Percentiles rank a stretch among this genome's conserved stretches.
Conservation (phyloP, 371 early-diverging fungal genomes). For the Phascolomyces articulosus region DNA sequence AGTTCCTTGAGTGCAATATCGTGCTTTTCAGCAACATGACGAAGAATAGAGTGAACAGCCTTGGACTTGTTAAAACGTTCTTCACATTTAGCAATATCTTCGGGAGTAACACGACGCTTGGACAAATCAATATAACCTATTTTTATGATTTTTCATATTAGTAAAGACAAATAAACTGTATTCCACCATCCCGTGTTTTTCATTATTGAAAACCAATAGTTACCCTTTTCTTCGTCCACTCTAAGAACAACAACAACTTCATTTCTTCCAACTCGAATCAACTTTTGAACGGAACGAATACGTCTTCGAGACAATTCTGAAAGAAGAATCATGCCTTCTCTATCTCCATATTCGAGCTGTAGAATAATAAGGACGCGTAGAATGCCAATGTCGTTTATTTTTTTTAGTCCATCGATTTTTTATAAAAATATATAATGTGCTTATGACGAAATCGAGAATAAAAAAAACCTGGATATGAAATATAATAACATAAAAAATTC, state of each 20-base stretch:
- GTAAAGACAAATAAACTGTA: too few relatives aligned
- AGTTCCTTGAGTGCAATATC: constrained; percentile 83
- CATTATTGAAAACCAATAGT: constrained; percentile 84
- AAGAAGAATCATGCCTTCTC: constrained; percentile 97
- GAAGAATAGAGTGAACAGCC: constrained; percentile 85
- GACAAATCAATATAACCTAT: constrained; percentile 98
- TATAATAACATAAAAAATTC: too few relatives aligned
- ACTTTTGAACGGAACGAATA: constrained; percentile 97
- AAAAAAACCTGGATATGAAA: too few relatives aligned
- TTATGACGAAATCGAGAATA: too few relatives aligned
- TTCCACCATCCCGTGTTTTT: too few relatives aligned
- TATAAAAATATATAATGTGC: too few relatives aligned
- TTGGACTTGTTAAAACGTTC: constrained; percentile 97
- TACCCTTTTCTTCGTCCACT: constrained; percentile 99
- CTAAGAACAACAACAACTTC: constrained; percentile 98
- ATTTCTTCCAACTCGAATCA: constrained; percentile 96
- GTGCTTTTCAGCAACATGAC: constrained; percentile 93
- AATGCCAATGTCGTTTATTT: not conserved
- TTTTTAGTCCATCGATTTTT: too few relatives aligned
- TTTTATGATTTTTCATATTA: not conserved
- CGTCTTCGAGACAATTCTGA: constrained; percentile 97
- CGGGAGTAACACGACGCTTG: constrained; percentile 97
- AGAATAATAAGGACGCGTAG: not conserved
- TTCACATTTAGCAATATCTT: constrained; percentile 94
- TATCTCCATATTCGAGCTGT: constrained; percentile 84